Evolutionary conservation across 805 yeast genomes (phyloP).

Genomic region (Yarrowia sp.): DNA sequence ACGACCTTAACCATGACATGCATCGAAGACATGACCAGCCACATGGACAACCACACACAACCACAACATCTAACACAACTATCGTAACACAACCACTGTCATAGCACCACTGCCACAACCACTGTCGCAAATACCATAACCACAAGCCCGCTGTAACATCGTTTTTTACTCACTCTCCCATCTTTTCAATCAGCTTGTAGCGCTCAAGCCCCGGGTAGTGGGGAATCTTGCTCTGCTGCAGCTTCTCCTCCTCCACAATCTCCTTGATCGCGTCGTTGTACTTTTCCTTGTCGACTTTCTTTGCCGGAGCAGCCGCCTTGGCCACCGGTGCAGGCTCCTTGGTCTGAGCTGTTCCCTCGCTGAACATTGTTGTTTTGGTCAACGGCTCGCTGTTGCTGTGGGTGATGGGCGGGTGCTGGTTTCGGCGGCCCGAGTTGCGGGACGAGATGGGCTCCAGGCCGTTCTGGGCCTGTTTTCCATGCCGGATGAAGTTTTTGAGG

Average conservation of each 20-base stretch:
- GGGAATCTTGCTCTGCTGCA: conserved; percentile 37
- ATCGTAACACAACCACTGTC: too few species aligned
- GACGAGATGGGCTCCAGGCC: conserved; percentile 18
- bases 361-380: conserved; percentile 15
- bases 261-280: conserved; percentile 40
- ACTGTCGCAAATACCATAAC: too few species aligned
- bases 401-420: conserved; percentile 19
- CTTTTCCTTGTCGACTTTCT: conserved; percentile 32
- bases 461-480: conserved; percentile 54
- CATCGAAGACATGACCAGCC: too few species aligned
- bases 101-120: neutral
- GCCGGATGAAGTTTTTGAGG: conserved; percentile 58
- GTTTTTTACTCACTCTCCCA: conserved; percentile 40
- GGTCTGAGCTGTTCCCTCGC: neutral
- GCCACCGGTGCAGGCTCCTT: neutral
- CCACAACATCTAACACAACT: too few species aligned
- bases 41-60: too few species aligned
- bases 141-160: too few species aligned
- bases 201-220: conserved; percentile 42
- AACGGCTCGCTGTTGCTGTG: conserved; percentile 5
- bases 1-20: too few species aligned
- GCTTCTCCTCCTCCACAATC: conserved; percentile 43
- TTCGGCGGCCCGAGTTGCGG: conserved; percentile 15
- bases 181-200: conserved; percentile 40
- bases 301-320: conserved; percentile 16